Evolutionary conservation across 169 alveolate genomes (phyloP), one percentile per base, ranked within the genome.

Genomic region (Babesia caballi): DNA sequence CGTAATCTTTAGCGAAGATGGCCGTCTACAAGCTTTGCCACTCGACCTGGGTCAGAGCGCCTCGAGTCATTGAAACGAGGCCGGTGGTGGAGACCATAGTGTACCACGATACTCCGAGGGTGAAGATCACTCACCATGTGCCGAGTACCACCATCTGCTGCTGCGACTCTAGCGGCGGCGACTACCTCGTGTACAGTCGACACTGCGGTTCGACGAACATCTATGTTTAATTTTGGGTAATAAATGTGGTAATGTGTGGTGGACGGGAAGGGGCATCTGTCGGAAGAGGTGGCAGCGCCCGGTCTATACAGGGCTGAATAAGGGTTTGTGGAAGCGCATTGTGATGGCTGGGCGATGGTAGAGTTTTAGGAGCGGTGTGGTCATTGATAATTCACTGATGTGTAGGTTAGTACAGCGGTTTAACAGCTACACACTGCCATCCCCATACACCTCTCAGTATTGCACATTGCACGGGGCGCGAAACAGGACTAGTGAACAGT

Each of bases 181-280:
- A 76, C 28, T 66, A 38, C 44, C 21, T 76, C n/a, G 57, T 76
- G 28, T 76, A n/a, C 66, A 51, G 27, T 5, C 41, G 25, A 12
- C 73, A 30, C 61, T 23, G 51, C 32, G 41, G 81, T 17, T 14
- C 53, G 17, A 76, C 81, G 8, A 65, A 76, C 80, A 76, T 76
- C 19, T 65, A 32, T 59, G 15, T 76, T 54, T 73, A 35, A 73
- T 6, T 40, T 8, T 12, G 7, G 15, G 27, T 12, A 8, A 7
- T 25, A 8, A 12, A 47, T 47, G 56, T 47, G 9, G 9, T 25
- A 23, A 17, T 12, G 44, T 38, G 44, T 38, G 14, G 15, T 11
- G 7, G 44, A 17, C 44, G 44, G 15, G 7, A 38, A 17, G 44
- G 7, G 44, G 7, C n/a, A 38, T 17, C 41, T 17, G 44, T 38